Percentiles rank a stretch among this genome's conserved stretches.
Evolutionary conservation across 2,329 filamentous ascomycete genomes (phyloP).

Genomic region (Cadophora luteo-olivacea): DNA sequence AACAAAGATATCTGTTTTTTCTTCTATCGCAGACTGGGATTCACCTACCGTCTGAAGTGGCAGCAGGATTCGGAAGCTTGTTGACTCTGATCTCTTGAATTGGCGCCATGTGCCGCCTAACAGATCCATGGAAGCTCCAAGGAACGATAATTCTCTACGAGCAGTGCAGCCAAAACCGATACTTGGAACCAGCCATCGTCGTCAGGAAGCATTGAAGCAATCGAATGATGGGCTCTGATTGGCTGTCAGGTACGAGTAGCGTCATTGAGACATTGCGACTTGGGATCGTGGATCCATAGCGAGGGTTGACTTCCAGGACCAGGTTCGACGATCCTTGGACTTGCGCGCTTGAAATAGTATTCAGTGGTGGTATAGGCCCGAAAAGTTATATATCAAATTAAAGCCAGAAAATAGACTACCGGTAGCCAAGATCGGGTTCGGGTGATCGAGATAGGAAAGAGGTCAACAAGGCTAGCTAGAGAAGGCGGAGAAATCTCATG

Average conservation of each 20-base stretch:
- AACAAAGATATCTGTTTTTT: background rate
- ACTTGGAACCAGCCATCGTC: background rate
- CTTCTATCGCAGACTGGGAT: background rate
- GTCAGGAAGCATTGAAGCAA: background rate
- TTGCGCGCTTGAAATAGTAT: constrained; percentile 10
- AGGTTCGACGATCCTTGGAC: constrained; percentile 1
- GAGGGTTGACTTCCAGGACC: background rate
- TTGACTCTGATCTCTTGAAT: background rate
- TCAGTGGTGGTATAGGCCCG: background rate
- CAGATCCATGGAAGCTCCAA: constrained; percentile 10
- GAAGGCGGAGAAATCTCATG: background rate
- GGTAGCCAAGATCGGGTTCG: constrained; percentile 9
- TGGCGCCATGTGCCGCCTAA: background rate
- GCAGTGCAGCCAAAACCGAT: background rate
- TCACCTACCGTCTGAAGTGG: background rate
- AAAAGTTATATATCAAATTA: background rate
- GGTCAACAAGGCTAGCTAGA: background rate
- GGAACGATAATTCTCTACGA: background rate
- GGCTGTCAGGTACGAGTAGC: constrained; percentile 9
- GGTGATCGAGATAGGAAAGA: background rate
- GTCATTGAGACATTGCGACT: background rate
- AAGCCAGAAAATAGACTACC: background rate
- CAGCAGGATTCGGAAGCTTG: background rate
- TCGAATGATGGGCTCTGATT: background rate
- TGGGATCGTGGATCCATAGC: background rate